phyloP scores from a whole-genome alignment of 768 basidiomycete genomes.

The Lactarius akahatsu region DNA sequence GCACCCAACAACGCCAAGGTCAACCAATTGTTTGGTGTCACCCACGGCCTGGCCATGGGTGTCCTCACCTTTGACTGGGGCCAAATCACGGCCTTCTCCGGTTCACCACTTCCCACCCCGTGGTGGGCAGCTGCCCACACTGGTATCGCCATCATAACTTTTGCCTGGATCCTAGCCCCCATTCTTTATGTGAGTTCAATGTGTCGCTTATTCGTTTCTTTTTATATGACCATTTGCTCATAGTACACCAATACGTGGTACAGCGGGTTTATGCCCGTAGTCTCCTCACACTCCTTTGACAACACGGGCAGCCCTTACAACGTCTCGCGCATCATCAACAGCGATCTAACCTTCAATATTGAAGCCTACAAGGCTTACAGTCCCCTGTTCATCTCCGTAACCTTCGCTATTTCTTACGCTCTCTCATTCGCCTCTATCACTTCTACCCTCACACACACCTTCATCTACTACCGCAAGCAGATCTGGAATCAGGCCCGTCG shows the following conservation, averaged over 20 bases:
- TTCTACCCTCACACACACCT: constrained; percentile 67
- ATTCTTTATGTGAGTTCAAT: constrained; percentile 43
- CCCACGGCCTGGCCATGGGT: constrained; percentile 51
- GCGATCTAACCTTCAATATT: constrained; percentile 54
- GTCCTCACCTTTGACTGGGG: constrained; percentile 92
- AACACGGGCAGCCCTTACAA: constrained; percentile 69
- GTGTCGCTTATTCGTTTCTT: background rate
- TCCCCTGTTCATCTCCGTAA: constrained; percentile 60
- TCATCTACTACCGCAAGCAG: constrained; percentile 75
- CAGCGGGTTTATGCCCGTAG: constrained; percentile 9
- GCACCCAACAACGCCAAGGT: constrained; percentile 63
- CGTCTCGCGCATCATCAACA: constrained; percentile 53
- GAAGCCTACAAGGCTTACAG: constrained; percentile 56
- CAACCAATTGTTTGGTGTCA: constrained; percentile 73
- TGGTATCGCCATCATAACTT: constrained; percentile 87
- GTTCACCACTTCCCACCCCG: constrained; percentile 44
- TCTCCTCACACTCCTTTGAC: constrained; percentile 56
- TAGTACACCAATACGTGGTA: constrained; percentile 62
- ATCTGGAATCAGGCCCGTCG: constrained; percentile 70
- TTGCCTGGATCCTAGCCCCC: constrained; percentile 34
- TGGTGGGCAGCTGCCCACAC: constrained; percentile 93
- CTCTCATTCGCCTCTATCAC: constrained; percentile 81
- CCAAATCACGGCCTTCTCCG: constrained; percentile 60
- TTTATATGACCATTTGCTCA: background rate
- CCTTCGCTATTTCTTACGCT: constrained; percentile 79